These are phyloP conservation scores for Fusarium beomiforme DNA, from an alignment of 2,329 filamentous ascomycete species.

Conservation along the genomic window DNA sequence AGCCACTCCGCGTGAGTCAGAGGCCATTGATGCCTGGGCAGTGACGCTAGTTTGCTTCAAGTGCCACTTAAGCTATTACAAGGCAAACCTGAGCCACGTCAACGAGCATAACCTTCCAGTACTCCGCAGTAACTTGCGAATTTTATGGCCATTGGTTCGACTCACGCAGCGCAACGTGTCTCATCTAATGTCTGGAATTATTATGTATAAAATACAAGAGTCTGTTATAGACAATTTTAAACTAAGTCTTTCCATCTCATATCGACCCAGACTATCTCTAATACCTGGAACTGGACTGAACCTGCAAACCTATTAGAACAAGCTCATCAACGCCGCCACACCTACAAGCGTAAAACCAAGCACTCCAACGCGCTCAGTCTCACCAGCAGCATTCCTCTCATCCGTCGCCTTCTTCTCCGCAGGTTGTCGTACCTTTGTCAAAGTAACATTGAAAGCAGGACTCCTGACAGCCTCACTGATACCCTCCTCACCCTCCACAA, in stretches of 20 bases:
- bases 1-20: neutral
- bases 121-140: too few species aligned
- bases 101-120: too few species aligned
- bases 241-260: neutral
- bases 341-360: constrained; percentile 1
- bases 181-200: too few species aligned
- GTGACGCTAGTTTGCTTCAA: too few species aligned
- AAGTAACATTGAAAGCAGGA: constrained; percentile 42
- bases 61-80: too few species aligned
- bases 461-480: constrained; percentile 33
- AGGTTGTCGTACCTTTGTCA: constrained; percentile 42
- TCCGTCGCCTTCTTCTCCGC: constrained; percentile 24
- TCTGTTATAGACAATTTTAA: neutral
- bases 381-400: neutral
- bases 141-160: too few species aligned
- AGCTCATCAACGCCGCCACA: constrained; percentile 19
- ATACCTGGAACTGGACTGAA: neutral
- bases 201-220: fast-evolving
- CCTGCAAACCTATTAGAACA: constrained; percentile 36
- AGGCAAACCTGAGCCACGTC: too few species aligned
- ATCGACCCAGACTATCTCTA: neutral
- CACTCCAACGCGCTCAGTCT: neutral
- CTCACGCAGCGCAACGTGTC: neutral
- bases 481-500: constrained; percentile 29
- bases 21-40: neutral